Percentiles rank a stretch among this genome's conserved stretches.
Evolutionary conservation across 2,329 filamentous ascomycete species (phyloP).

Genomic region (Ophiostoma novo-ulmi): DNA sequence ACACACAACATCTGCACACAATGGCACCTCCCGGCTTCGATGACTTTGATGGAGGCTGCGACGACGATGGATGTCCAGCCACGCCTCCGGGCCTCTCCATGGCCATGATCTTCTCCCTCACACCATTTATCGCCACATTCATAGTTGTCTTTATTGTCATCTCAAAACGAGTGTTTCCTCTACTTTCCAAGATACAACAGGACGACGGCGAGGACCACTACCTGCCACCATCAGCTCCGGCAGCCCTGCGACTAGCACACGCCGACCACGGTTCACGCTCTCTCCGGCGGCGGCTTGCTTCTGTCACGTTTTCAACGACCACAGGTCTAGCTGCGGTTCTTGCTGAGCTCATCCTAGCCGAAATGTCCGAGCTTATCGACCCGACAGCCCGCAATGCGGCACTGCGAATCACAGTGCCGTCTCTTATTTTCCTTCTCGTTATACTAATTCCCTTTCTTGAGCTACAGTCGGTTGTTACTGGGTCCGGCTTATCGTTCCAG

Average conservation of each 20-base stretch:
- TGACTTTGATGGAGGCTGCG: constrained; percentile 43
- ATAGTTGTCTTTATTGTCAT: constrained; percentile 57
- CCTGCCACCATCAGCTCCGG: constrained; percentile 58
- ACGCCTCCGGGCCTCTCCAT: constrained; percentile 42
- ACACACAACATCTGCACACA: not conserved
- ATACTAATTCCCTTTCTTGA: constrained; percentile 74
- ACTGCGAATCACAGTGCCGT: constrained; percentile 63
- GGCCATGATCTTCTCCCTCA: constrained; percentile 46
- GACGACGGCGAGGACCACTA: constrained; percentile 57
- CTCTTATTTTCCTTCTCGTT: constrained; percentile 66
- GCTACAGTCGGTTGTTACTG: constrained; percentile 59
- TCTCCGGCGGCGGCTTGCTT: constrained; percentile 48
- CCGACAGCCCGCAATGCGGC: constrained; percentile 62
- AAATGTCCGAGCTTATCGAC: constrained; percentile 72
- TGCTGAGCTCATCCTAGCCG: constrained; percentile 74
- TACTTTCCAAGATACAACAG: constrained; percentile 55
- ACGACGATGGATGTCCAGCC: constrained; percentile 53
- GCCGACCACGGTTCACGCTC: constrained; percentile 53
- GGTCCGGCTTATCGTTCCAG: constrained; percentile 58
- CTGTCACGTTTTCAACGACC: constrained; percentile 67
- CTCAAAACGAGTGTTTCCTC: constrained; percentile 64
- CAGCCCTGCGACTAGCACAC: constrained; percentile 53
- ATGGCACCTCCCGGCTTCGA: constrained; percentile 20
- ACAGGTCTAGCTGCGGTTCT: constrained; percentile 72
- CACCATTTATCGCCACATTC: constrained; percentile 69